phyloP scores from a whole-genome alignment of 2,329 filamentous ascomycete genomes.

The Tolypocladium pustulatum region DNA sequence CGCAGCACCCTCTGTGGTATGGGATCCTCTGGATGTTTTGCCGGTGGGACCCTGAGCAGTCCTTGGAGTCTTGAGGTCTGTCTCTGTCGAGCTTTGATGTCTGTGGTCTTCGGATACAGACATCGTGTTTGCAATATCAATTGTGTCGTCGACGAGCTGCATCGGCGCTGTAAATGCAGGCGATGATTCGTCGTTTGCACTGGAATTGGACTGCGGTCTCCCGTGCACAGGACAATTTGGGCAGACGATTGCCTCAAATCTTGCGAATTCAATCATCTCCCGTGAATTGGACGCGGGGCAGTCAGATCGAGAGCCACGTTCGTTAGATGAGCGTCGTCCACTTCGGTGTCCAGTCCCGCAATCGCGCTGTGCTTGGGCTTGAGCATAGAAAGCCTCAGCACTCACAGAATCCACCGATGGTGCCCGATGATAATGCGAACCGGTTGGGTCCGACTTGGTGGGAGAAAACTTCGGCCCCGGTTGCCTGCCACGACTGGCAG shows the following conservation, averaged over 20 bases:
- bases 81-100: neutral
- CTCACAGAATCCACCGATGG: conserved; percentile 3
- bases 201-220: conserved; percentile 1
- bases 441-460: neutral
- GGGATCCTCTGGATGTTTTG: neutral
- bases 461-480: neutral
- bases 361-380: neutral
- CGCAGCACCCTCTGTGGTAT: neutral
- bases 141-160: neutral
- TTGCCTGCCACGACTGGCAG: conserved; percentile 3
- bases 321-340: neutral
- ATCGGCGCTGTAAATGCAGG: neutral
- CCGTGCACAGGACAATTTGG: conserved; percentile 9
- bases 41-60: neutral
- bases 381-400: neutral
- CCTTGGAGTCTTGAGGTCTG: neutral
- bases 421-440: neutral
- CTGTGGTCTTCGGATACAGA: neutral
- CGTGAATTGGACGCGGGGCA: neutral
- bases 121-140: neutral
- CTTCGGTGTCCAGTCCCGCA: neutral
- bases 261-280: conserved; percentile 5
- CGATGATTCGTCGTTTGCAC: neutral
- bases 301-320: neutral
- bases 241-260: conserved; percentile 9